These are phyloP conservation scores for Solanum arcanum DNA, from an alignment of 257 asterid species.

Conservation along the genomic window DNA sequence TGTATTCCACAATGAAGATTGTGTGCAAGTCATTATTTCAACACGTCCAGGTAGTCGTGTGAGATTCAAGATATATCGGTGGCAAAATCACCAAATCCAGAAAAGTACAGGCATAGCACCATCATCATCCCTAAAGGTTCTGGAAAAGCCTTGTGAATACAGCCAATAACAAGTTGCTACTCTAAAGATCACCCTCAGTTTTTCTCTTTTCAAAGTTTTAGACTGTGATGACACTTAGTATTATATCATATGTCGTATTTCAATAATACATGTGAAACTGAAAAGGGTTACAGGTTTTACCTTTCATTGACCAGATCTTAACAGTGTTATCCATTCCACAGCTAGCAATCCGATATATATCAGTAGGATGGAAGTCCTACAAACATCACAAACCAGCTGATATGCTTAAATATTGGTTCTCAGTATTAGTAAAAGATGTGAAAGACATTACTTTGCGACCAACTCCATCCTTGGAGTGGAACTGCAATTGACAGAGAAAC, in stretches of 20 bases:
- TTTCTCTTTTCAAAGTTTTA: neutral
- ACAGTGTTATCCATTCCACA: constrained; percentile 99
- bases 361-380: constrained; percentile 98
- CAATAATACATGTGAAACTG: neutral
- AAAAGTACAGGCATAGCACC: neutral
- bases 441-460: neutral
- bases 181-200: neutral
- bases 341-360: constrained; percentile 82
- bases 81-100: neutral
- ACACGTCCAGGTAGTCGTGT: neutral
- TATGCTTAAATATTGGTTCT: neutral
- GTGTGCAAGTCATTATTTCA: neutral
- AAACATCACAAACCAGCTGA: constrained; percentile 8
- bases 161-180: neutral
- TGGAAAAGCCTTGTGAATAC: neutral
- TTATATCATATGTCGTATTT: neutral
- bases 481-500: neutral
- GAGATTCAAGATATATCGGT: neutral
- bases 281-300: constrained; percentile 14
- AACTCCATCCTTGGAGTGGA: neutral
- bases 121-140: neutral
- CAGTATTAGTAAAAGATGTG: neutral
- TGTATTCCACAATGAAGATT: neutral
- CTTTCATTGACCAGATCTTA: constrained; percentile 98
- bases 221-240: neutral